Evolutionary conservation across 1,284 basidiomycete species (phyloP).

Genomic region (Macrocystidia cucumis): DNA sequence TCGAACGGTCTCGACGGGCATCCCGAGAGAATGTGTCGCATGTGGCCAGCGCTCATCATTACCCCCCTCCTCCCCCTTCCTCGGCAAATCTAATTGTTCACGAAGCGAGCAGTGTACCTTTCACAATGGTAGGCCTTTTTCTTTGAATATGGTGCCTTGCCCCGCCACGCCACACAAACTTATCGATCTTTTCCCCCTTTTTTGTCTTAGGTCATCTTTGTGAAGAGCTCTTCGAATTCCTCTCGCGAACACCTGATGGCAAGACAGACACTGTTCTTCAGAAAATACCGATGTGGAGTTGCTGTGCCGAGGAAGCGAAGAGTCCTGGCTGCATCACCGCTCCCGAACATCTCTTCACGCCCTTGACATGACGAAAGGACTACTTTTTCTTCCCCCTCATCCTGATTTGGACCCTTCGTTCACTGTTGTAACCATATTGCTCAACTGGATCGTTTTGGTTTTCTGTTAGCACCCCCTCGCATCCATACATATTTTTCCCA

Average conservation of each 20-base stretch:
- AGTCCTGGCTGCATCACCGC: constrained; percentile 21
- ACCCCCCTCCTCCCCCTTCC: constrained; percentile 6
- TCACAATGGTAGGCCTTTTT: constrained; percentile 24
- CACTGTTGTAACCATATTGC: too few species aligned
- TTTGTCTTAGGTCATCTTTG: constrained; percentile 21
- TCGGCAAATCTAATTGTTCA: constrained; percentile 6
- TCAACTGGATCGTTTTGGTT: too few species aligned
- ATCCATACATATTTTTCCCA: too few species aligned
- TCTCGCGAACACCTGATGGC: constrained; percentile 23
- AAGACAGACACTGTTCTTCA: constrained; percentile 20
- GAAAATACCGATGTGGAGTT: constrained; percentile 33
- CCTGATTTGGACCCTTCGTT: too few species aligned
- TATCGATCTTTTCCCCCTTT: too few species aligned
- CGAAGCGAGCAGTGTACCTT: constrained; percentile 18
- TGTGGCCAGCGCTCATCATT: constrained; percentile 3
- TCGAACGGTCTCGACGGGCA: too few species aligned
- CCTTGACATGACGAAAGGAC: too few species aligned
- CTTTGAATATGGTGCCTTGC: not conserved
- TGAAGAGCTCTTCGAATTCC: constrained; percentile 29
- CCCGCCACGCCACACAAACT: too few species aligned
- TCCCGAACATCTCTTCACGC: constrained; percentile 5
- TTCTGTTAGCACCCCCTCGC: too few species aligned
- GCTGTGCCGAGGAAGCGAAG: constrained; percentile 30
- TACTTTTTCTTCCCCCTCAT: too few species aligned
- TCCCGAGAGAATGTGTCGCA: too few species aligned